phyloP scores from a whole-genome alignment of 495 filamentous ascomycete genomes.

The Diplogelasinospora grovesii region DNA sequence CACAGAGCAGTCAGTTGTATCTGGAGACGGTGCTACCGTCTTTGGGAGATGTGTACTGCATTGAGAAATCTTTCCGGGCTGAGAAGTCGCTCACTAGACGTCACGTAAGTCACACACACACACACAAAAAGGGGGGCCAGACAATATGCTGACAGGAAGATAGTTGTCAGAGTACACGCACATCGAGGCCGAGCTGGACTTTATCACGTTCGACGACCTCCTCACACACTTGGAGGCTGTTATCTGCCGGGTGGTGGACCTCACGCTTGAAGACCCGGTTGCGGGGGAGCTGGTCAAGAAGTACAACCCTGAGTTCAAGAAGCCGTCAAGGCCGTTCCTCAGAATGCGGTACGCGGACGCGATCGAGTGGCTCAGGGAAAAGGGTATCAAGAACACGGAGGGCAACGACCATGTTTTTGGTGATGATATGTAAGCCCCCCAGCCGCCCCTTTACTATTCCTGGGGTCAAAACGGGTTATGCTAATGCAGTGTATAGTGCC shows the following conservation, averaged over 20 bases:
- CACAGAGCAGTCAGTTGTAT: constrained; percentile 96
- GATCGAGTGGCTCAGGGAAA: constrained; percentile 84
- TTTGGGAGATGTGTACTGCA: constrained; percentile 91
- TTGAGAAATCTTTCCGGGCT: constrained; percentile 97
- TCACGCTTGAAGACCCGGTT: constrained; percentile 63
- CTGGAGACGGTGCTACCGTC: constrained; percentile 91
- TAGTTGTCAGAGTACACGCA: constrained; percentile 70
- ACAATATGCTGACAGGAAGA: too few species aligned
- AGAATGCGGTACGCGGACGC: constrained; percentile 95
- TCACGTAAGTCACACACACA: constrained; percentile 67
- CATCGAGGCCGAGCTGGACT: constrained; percentile 94
- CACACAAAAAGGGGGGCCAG: too few species aligned
- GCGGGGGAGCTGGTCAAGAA: constrained; percentile 63
- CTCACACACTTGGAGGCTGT: constrained; percentile 84
- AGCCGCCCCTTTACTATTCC: too few species aligned
- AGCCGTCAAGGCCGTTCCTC: constrained; percentile 78
- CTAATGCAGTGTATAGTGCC: too few species aligned
- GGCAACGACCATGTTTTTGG: constrained; percentile 84
- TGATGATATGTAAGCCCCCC: constrained; percentile 72
- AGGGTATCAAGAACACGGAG: constrained; percentile 89
- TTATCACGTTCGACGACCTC: constrained; percentile 88
- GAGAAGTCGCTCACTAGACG: constrained; percentile 93
- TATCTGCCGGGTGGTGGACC: constrained; percentile 80
- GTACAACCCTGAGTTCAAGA: constrained; percentile 83
- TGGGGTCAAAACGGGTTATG: too few species aligned